These are phyloP conservation scores for Aspergillus floridensis DNA, from an alignment of 2,329 filamentous ascomycete species.

Conservation along the genomic window DNA sequence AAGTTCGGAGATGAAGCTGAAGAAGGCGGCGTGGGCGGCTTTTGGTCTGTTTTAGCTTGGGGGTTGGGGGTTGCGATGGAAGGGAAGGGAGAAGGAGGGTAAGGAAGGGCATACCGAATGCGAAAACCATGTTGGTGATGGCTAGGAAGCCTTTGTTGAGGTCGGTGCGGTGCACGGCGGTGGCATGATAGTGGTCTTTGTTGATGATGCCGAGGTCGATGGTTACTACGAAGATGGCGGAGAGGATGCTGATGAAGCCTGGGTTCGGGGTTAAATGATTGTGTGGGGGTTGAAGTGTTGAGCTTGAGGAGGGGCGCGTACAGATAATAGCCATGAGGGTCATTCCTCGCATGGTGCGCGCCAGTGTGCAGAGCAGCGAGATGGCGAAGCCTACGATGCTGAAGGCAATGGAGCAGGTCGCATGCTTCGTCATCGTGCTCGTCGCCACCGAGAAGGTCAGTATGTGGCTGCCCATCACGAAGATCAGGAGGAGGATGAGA, in stretches of 20 bases:
- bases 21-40: constrained; percentile 63
- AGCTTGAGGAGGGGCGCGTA: constrained; percentile 23
- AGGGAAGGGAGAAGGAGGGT: no score
- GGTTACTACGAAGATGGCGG: constrained; percentile 65
- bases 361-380: constrained; percentile 58
- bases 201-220: constrained; percentile 58
- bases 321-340: constrained; percentile 60
- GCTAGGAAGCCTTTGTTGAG: constrained; percentile 59
- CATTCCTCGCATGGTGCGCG: constrained; percentile 61
- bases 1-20: constrained; percentile 64
- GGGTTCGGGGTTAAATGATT: constrained; percentile 3
- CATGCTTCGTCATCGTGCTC: constrained; percentile 61
- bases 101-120: constrained; percentile 50
- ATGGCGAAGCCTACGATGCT: constrained; percentile 58
- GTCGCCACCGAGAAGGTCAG: constrained; percentile 67
- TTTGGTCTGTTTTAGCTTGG: background rate
- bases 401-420: constrained; percentile 62
- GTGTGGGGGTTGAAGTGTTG: background rate
- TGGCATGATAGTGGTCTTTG: constrained; percentile 36
- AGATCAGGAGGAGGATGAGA: constrained; percentile 62
- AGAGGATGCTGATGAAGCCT: constrained; percentile 57
- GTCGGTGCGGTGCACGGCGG: constrained; percentile 38
- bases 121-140: constrained; percentile 67
- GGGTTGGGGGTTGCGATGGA: no score
- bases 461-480: constrained; percentile 68